A percentile compares a stretch with the other conserved stretches of the same genome.
Evolutionary conservation across 2,329 filamentous ascomycete genomes (phyloP).

Genomic region (Cladorrhinum sp.): DNA sequence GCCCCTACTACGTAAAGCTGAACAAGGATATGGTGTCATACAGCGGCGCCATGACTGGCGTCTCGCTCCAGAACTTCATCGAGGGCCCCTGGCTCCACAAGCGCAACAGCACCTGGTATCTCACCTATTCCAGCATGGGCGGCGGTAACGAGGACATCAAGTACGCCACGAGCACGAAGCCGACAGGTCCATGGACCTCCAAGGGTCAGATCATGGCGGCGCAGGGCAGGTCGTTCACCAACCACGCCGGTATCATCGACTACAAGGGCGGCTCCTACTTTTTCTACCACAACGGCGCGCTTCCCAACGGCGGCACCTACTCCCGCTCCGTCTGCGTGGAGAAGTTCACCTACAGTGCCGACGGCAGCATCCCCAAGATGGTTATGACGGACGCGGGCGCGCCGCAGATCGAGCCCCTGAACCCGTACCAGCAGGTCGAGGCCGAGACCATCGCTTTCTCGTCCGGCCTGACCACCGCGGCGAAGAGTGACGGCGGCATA

Average conservation of each 20-base stretch:
- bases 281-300: slow-evolving; percentile 35
- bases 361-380: slow-evolving; percentile 31
- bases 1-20: slow-evolving; percentile 38
- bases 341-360: slow-evolving; percentile 29
- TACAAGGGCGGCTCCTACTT: slow-evolving; percentile 32
- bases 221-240: slow-evolving; percentile 31
- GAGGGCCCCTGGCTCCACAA: slow-evolving; percentile 35
- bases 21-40: slow-evolving; percentile 41
- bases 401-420: slow-evolving; percentile 25
- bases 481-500: slow-evolving; percentile 27
- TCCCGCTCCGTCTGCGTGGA: slow-evolving; percentile 30
- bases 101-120: slow-evolving; percentile 31
- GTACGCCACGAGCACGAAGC: slow-evolving; percentile 29
- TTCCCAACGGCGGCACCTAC: slow-evolving; percentile 31
- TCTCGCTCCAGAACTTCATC: not conserved
- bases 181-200: slow-evolving; percentile 34
- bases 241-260: slow-evolving; percentile 32
- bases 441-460: slow-evolving; percentile 33
- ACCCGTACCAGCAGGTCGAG: slow-evolving; percentile 31
- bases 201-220: slow-evolving; percentile 31
- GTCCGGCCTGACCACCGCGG: slow-evolving; percentile 4
- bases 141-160: slow-evolving; percentile 31
- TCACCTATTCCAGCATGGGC: slow-evolving; percentile 32
- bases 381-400: slow-evolving; percentile 30
- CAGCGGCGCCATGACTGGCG: slow-evolving; percentile 21